These are phyloP conservation scores for Phalaenopsis hybrid DNA, from an alignment of 116 monocot genomes.

Conservation along the genomic window DNA sequence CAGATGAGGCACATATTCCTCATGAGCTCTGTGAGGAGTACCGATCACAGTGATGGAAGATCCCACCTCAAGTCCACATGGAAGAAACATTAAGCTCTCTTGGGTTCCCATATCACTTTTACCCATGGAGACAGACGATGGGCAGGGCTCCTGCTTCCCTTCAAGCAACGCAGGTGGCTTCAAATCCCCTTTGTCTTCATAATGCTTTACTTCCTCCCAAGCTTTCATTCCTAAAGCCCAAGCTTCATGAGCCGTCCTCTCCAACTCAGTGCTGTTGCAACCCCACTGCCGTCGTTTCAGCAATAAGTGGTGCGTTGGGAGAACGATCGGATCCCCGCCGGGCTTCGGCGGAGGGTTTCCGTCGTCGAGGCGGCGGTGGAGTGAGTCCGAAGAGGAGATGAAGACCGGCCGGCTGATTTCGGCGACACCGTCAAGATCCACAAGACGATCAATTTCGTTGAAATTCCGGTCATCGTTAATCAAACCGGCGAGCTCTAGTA, in stretches of 20 bases:
- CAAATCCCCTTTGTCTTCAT: conserved; percentile 8
- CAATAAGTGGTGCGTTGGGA: conserved; percentile 22
- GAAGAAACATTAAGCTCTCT: conserved; percentile 58
- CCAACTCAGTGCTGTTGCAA: conserved; percentile 46
- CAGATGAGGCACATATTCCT: conserved; percentile 55
- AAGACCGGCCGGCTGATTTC: background rate
- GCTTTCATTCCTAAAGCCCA: conserved; percentile 72
- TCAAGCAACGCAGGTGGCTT: conserved; percentile 7
- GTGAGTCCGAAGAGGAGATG: conserved; percentile 10
- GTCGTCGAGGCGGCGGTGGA: conserved; percentile 22
- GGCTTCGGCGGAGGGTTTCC: conserved; percentile 14
- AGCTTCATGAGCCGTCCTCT: conserved; percentile 58
- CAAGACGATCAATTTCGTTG: conserved; percentile 20
- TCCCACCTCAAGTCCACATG: conserved; percentile 75
- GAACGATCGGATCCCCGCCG: conserved; percentile 9
- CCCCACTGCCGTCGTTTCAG: conserved; percentile 11
- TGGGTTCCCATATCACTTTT: conserved; percentile 20
- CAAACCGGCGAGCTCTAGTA: conserved; percentile 37
- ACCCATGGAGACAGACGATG: conserved; percentile 34
- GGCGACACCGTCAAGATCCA: background rate
- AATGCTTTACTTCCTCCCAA: conserved; percentile 53
- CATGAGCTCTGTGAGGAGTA: conserved; percentile 49
- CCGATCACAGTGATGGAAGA: conserved; percentile 80
- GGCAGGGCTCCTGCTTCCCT: conserved; percentile 41
- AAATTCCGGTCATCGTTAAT: conserved; percentile 20